Conservation (phyloP, 129 eudicot genomes). For the Centaurea solstitialis region DNA sequence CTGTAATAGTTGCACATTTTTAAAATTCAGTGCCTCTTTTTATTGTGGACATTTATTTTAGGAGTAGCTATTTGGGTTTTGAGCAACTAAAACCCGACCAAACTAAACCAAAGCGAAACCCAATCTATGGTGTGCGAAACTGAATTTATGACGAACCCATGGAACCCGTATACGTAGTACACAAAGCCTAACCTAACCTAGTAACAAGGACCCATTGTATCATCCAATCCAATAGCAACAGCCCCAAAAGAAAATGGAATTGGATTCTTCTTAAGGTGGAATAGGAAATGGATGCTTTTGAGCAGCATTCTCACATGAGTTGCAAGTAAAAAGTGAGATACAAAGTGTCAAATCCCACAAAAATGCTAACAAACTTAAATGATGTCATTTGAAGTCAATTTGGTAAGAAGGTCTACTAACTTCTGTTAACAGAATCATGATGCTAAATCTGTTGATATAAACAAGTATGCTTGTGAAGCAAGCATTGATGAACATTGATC, state of each 20-base stretch:
- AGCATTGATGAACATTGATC: conserved; percentile 42
- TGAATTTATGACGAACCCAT: not conserved
- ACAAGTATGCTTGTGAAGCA: conserved; percentile 33
- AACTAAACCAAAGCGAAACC: not conserved
- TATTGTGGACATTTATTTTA: too few relatives aligned
- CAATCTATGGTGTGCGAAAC: not conserved
- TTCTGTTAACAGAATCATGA: conserved; percentile 25
- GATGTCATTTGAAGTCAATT: not conserved
- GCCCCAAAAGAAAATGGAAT: not conserved
- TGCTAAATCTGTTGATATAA: conserved; percentile 16
- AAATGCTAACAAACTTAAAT: not conserved
- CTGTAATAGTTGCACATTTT: too few relatives aligned
- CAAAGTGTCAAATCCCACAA: not conserved
- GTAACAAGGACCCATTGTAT: not conserved
- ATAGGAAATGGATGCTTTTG: not conserved
- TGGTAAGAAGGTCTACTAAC: conserved; percentile 16
- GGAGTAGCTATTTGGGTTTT: not conserved
- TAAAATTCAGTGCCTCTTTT: too few relatives aligned
- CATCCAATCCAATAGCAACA: not conserved
- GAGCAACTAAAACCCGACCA: not conserved
- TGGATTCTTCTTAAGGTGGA: not conserved
- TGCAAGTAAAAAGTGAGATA: not conserved
- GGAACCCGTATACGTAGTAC: not conserved
- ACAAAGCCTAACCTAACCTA: not conserved
- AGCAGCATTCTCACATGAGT: not conserved